phyloP scores from a whole-genome alignment of 2,329 filamentous ascomycete genomes.

The Elsinoe fawcettii region DNA sequence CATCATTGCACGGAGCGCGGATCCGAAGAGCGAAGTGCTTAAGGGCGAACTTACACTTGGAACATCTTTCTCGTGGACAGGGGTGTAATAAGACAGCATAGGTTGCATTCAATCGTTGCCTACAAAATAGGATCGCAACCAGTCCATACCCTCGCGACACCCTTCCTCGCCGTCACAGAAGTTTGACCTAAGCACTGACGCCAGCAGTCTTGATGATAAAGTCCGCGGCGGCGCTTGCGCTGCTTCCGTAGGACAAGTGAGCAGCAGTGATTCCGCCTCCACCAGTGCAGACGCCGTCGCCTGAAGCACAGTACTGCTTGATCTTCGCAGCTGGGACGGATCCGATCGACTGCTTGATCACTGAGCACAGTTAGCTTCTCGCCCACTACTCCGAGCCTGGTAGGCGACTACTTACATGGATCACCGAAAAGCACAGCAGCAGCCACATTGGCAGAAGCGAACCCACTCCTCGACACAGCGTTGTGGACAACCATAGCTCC shows the following conservation, averaged over 20 bases:
- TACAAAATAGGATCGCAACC: neutral
- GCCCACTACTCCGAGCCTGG: neutral
- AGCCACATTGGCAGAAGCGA: neutral
- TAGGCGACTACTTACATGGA: slow-evolving; percentile 1
- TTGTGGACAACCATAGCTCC: slow-evolving; percentile 16
- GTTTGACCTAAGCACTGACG: neutral
- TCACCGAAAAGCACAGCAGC: slow-evolving; percentile 7
- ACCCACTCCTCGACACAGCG: neutral
- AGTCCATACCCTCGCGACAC: neutral
- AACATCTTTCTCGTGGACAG: neutral
- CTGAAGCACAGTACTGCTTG: slow-evolving; percentile 13
- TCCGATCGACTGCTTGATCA: slow-evolving; percentile 6
- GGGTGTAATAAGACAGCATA: neutral
- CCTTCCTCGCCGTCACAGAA: neutral
- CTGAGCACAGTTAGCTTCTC: neutral
- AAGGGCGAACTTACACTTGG: neutral
- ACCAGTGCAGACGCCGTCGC: neutral
- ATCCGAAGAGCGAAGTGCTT: slow-evolving; percentile 39
- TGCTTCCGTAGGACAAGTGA: slow-evolving; percentile 16
- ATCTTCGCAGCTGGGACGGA: slow-evolving; percentile 8
- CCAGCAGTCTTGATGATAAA: slow-evolving; percentile 12
- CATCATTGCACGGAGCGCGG: slow-evolving; percentile 47
- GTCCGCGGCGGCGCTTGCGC: slow-evolving; percentile 2
- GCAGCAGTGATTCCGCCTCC: neutral
- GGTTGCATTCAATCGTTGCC: neutral